These are phyloP conservation scores for Colletotrichum costaricense DNA, from an alignment of 2,329 filamentous ascomycete species.

Conservation along the genomic window DNA sequence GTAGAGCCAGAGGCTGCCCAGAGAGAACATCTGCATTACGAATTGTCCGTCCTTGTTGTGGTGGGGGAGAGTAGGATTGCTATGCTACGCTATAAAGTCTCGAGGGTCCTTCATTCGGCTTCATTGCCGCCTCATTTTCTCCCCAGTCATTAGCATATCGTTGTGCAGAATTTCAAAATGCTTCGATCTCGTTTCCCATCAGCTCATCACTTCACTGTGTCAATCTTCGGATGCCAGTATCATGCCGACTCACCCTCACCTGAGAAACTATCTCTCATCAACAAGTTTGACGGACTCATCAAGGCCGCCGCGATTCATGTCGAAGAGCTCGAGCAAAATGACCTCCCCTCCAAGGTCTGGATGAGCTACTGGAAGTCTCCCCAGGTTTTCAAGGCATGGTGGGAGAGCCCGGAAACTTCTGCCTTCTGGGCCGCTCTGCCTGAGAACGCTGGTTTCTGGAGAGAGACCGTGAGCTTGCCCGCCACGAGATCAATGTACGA, in stretches of 20 bases:
- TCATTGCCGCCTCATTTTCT: no score
- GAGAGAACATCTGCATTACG: neutral
- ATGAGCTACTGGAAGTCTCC: conserved; percentile 33
- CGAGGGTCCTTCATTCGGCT: neutral
- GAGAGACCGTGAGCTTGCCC: conserved; percentile 30
- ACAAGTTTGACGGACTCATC: conserved; percentile 23
- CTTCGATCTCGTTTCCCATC: conserved; percentile 32
- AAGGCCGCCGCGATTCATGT: conserved; percentile 28
- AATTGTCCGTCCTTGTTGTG: neutral
- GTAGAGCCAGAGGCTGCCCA: neutral
- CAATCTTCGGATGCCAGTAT: conserved; percentile 28
- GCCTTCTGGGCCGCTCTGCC: conserved; percentile 23
- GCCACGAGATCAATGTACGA: conserved; percentile 28
- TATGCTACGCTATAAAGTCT: neutral
- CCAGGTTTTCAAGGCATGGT: conserved; percentile 29
- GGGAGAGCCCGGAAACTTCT: conserved; percentile 22
- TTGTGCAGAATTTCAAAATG: conserved; percentile 6
- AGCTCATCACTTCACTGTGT: conserved; percentile 33
- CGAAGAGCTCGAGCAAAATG: conserved; percentile 32
- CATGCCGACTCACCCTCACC: conserved; percentile 25
- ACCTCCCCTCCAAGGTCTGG: conserved; percentile 32
- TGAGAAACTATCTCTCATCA: conserved; percentile 27
- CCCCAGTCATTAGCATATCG: conserved; percentile 1
- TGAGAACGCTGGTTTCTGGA: conserved; percentile 23
- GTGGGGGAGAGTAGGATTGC: neutral